Percentiles rank a stretch among this genome's conserved stretches.
Evolutionary conservation across 2,329 filamentous ascomycete species (phyloP).

Genomic region (Raffaelea deltoideospora): DNA sequence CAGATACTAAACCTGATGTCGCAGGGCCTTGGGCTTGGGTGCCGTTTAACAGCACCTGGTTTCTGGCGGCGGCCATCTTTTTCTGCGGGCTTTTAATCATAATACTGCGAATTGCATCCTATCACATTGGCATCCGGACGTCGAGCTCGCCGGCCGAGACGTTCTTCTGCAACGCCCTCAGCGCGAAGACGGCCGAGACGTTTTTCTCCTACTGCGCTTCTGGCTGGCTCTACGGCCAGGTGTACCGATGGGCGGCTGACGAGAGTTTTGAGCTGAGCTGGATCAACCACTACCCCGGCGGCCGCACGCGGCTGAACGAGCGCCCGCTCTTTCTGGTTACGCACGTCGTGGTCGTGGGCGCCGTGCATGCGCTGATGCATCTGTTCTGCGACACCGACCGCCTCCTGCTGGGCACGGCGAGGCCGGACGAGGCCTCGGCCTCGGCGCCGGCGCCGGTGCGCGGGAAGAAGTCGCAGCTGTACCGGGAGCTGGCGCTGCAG

Average conservation of each 20-base stretch:
- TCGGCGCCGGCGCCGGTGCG: too few species aligned
- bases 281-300: constrained; percentile 56
- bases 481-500: constrained; percentile 16
- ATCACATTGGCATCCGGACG: constrained; percentile 61
- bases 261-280: constrained; percentile 48
- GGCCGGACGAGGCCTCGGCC: constrained; percentile 7
- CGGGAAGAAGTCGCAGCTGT: constrained; percentile 5
- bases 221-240: constrained; percentile 62
- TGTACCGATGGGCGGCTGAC: constrained; percentile 61
- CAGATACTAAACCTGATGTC: background rate
- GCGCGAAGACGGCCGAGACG: constrained; percentile 50
- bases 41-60: constrained; percentile 58
- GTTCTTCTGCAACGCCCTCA: constrained; percentile 41
- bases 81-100: constrained; percentile 62
- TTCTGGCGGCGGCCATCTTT: constrained; percentile 64
- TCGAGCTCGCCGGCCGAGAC: constrained; percentile 53
- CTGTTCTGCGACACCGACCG: constrained; percentile 60
- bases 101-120: constrained; percentile 71
- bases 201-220: constrained; percentile 64
- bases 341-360: constrained; percentile 52
- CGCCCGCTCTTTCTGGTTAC: constrained; percentile 65
- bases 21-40: constrained; percentile 77
- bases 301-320: constrained; percentile 71
- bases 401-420: constrained; percentile 32
- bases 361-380: constrained; percentile 55